Evolutionary conservation across 345 rosid genomes (phyloP), one percentile per base, ranked within the genome.

Genomic region (Clausena lansium): DNA sequence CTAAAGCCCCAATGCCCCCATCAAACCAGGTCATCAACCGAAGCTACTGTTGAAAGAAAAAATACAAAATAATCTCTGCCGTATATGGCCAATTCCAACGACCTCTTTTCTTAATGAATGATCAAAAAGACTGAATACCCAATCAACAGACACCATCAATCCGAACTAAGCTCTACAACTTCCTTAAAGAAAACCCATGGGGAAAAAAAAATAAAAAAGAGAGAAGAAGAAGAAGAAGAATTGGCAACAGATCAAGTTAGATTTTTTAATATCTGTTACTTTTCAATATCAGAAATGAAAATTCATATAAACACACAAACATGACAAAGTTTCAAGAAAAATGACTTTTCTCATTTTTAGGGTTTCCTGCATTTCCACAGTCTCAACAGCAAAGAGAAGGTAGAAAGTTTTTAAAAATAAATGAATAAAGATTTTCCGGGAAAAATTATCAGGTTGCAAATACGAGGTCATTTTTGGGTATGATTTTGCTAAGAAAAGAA

Each of bases 401-500:
- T 5, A 24, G 54, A 20, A 25, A 67, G 8, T 1, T 39, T 50
- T 60, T n/a, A n/a, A n/a, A n/a, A n/a, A n/a, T n/a, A n/a, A n/a
- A n/a, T n/a, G n/a, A n/a, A n/a, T n/a, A n/a, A n/a, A n/a, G n/a
- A n/a, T n/a, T n/a, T n/a, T 58, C 76, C 66, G 11, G 66, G 36
- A 22, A 77, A 45, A 30, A 11, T 19, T n/a, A 47, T 27, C 11
- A 7, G 13, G 11, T 19, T 19, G 24, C 54, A 6, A 62, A 78
- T 45, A 70, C 73, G 72, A 33, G 27, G 77, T 50, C 77, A 67
- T 75, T 75, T 83, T 71, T 13, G 24, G 22, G 47, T 27, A 47
- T 75, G 77, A 78, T 78, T 57, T 79, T 83, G 78, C 81, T 60
- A 35, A 61, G 58, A 70, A 81, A 58, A 35, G 35, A 61, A 73